Conservation (phyloP, 2,329 filamentous ascomycete species). For the Aspergillus sp. region DNA sequence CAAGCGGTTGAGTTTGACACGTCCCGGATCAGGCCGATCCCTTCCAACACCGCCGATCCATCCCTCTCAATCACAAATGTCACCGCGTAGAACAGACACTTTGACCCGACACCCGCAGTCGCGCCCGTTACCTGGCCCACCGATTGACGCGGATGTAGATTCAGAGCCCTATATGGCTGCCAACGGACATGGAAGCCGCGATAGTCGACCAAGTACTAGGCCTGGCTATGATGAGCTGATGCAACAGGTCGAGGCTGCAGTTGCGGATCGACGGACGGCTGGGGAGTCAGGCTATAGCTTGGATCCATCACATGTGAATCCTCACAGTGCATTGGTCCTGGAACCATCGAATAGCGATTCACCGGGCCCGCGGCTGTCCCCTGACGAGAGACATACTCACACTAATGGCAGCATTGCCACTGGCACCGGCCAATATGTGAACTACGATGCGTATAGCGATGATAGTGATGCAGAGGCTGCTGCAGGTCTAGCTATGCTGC, state of each 20-base stretch:
- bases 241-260: constrained; percentile 58
- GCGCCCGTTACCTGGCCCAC: constrained; percentile 61
- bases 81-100: constrained; percentile 55
- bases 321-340: constrained; percentile 7
- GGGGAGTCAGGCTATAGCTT: constrained; percentile 30
- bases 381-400: constrained; percentile 49
- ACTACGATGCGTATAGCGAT: constrained; percentile 59
- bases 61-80: constrained; percentile 52
- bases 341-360: constrained; percentile 10
- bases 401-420: constrained; percentile 53
- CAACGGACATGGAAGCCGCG: constrained; percentile 28
- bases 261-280: constrained; percentile 41
- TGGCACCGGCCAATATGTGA: constrained; percentile 47
- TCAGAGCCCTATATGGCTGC: constrained; percentile 19
- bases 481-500: constrained; percentile 80
- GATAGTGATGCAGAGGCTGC: constrained; percentile 88
- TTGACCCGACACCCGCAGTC: constrained; percentile 58
- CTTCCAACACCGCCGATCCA: constrained; percentile 53
- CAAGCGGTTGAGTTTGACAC: constrained; percentile 31
- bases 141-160: constrained; percentile 47
- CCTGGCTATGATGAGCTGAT: constrained; percentile 59
- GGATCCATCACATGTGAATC: constrained; percentile 26
- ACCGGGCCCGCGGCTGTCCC: constrained; percentile 36
- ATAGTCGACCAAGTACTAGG: constrained; percentile 43
- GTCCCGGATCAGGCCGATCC: constrained; percentile 40